Evolutionary conservation across 2,329 filamentous ascomycete genomes (phyloP).

Genomic region (Sphaerulina musiva): DNA sequence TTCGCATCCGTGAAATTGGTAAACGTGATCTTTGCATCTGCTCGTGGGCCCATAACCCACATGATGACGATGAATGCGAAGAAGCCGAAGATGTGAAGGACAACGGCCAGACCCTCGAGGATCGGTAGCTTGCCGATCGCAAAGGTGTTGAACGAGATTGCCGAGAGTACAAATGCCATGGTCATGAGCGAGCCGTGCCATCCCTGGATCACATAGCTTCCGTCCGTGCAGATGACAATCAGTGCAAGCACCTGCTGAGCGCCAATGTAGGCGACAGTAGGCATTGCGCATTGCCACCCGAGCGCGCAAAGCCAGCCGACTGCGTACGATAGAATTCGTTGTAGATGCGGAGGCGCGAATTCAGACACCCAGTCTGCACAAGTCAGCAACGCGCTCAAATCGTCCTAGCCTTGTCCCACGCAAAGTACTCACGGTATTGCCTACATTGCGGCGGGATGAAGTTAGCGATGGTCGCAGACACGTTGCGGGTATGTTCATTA

Average conservation of each 20-base stretch:
- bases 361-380: slow-evolving; percentile 38
- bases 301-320: slow-evolving; percentile 37
- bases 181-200: slow-evolving; percentile 23
- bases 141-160: slow-evolving; percentile 30
- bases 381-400: background rate
- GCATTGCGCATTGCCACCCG: slow-evolving; percentile 30
- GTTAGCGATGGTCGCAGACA: background rate
- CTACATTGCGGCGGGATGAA: slow-evolving; percentile 20
- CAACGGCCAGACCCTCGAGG: slow-evolving; percentile 27
- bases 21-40: slow-evolving; percentile 20
- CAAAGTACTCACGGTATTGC: background rate
- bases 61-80: slow-evolving; percentile 28
- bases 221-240: slow-evolving; percentile 22
- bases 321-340: slow-evolving; percentile 51
- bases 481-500: slow-evolving; percentile 35
- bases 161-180: slow-evolving; percentile 22
- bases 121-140: slow-evolving; percentile 28
- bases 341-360: slow-evolving; percentile 45
- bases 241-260: slow-evolving; percentile 28
- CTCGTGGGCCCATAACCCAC: slow-evolving; percentile 25
- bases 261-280: slow-evolving; percentile 25
- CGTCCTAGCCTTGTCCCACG: background rate
- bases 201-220: slow-evolving; percentile 22
- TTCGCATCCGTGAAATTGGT: slow-evolving; percentile 24
- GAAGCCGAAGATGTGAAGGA: slow-evolving; percentile 29